Base-by-base conservation (phyloP, 2,329 filamentous ascomycete genomes). In the Phyllosticta citriasiana region DNA sequence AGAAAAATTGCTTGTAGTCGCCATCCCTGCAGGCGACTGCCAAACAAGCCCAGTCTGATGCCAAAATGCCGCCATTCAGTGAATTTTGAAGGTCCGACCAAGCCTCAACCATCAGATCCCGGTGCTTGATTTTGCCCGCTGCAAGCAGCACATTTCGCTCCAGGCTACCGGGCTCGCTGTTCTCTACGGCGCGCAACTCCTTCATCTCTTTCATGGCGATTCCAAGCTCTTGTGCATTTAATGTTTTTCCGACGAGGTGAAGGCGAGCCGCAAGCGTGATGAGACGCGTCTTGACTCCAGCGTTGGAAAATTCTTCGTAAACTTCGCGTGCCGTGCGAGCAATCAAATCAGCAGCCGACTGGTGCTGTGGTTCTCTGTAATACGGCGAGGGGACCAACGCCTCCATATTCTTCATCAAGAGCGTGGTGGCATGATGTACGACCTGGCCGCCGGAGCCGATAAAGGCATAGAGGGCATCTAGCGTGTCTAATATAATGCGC, bases 381-480 rank as follows among this genome's bases (percentile, higher is more conserved):
- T 12, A 35, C 19, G 24, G 24, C 40, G 40, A 47, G 40, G 33
- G 53, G 53, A 50, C 55, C 40, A 63, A 72, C 30, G 62, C 63
- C 51, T 67, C 71, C 61, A 71, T 72, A 70, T 14, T 65, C 64
- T 60, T 59, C 40, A 47, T 72, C 26, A 79, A 66, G 24, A 80
- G 66, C 25, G 69, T 64, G 35, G 70, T 73, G 10, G 79, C 66
- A 58, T 76, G 72, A 6, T 73, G 72, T 12, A 63, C 66, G 4
- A 69, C 61, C 4, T 62, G 63, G 19, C 73, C 75, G 4, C 77
- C 73, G 26, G 71, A 70, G 57, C 78, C 73, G 26, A 75, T 59
- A 58, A 76, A 74, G 19, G 77, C 73, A 64, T 77, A 77, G 10
- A 77, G 65, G 4, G 72, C 69, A 19, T 76, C 75, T 8, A 78